phyloP scores from a whole-genome alignment of 2,329 filamentous ascomycete species.

The Alternaria consortialis region DNA sequence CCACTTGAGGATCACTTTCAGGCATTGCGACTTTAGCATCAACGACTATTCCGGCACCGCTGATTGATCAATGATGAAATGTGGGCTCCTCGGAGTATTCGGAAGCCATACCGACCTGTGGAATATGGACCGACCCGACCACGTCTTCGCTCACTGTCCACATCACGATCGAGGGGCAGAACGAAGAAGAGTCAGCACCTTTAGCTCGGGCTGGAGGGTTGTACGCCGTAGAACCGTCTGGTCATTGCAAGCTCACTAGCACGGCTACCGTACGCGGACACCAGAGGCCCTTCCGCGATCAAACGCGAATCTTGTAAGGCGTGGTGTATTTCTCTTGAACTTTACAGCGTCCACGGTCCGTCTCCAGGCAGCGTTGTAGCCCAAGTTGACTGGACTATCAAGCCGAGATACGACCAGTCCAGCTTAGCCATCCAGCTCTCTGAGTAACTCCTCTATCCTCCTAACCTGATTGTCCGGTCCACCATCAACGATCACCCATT shows the following conservation, averaged over 20 bases:
- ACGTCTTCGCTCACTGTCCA: neutral
- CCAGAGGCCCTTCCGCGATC: neutral
- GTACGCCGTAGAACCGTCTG: neutral
- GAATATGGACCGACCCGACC: neutral
- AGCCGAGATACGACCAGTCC: neutral
- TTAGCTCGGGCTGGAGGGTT: neutral
- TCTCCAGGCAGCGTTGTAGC: neutral
- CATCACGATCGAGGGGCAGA: neutral
- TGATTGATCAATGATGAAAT: neutral
- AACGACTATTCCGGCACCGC: neutral
- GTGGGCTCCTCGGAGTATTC: neutral
- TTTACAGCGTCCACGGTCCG: neutral
- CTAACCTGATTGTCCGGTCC: conserved; percentile 21
- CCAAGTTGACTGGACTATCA: neutral
- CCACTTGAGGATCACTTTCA: neutral
- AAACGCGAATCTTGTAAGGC: neutral
- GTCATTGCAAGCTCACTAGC: neutral
- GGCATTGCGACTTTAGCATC: neutral
- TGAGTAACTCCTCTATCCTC: conserved; percentile 29
- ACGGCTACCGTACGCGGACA: neutral
- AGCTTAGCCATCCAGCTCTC: conserved; percentile 22
- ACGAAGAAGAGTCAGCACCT: neutral
- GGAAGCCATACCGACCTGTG: neutral
- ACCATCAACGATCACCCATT: conserved; percentile 33
- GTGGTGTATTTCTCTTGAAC: neutral